Conservation (phyloP, 2,329 filamentous ascomycete species). For the Cladosporium halotolerans region DNA sequence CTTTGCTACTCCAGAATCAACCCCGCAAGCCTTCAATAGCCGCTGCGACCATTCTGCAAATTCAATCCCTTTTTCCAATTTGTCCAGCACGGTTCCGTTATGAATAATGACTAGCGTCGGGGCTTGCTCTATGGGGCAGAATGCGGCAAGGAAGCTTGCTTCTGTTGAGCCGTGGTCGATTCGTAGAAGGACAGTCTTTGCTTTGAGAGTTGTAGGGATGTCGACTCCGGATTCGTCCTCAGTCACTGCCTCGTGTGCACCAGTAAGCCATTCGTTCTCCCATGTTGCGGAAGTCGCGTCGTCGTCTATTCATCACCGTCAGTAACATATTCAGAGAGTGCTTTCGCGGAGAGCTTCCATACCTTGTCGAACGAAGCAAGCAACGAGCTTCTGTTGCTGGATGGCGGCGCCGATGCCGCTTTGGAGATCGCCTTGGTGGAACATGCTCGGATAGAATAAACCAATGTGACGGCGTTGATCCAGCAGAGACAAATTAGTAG, state of each 20-base stretch:
- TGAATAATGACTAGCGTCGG: conserved; percentile 71
- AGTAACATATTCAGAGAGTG: too few relatives aligned
- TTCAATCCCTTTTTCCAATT: conserved; percentile 59
- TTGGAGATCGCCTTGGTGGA: conserved; percentile 73
- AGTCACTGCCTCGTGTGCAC: background rate
- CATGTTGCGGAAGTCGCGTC: conserved; percentile 56
- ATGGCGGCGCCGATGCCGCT: conserved; percentile 74
- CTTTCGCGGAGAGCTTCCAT: background rate
- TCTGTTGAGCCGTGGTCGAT: conserved; percentile 69
- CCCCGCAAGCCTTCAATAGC: conserved; percentile 37
- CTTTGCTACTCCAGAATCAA: background rate
- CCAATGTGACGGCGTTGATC: too few relatives aligned
- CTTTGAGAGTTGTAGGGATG: background rate
- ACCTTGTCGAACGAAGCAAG: conserved; percentile 65
- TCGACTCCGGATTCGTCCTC: conserved; percentile 45
- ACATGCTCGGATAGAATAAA: conserved; percentile 49
- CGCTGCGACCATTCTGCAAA: conserved; percentile 58
- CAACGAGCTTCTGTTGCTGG: conserved; percentile 67
- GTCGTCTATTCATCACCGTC: conserved; percentile 44
- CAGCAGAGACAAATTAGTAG: background rate
- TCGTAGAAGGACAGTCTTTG: conserved; percentile 62
- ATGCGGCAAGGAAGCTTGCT: conserved; percentile 71
- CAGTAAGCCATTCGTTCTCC: conserved; percentile 29
- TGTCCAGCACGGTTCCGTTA: conserved; percentile 71
- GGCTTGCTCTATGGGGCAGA: conserved; percentile 73